Evolutionary conservation across 768 basidiomycete genomes (phyloP).

Genomic region (Tylopilus plumbeoviolaceoides): DNA sequence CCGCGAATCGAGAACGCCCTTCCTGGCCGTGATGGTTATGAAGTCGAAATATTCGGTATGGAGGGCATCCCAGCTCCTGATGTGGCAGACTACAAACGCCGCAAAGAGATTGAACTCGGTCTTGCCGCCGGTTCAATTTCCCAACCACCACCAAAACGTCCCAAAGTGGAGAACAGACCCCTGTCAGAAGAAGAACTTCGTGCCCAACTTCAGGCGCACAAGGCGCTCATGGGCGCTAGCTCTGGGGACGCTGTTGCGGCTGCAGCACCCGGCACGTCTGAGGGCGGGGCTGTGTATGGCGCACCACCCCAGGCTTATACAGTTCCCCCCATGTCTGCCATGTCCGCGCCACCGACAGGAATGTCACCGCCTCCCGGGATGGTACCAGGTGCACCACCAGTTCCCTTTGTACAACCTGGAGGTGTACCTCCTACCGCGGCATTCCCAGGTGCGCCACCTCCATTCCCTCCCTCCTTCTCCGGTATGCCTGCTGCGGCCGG

Average conservation of each 20-base stretch:
- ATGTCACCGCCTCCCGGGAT: slow-evolving; percentile 38
- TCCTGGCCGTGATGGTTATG: slow-evolving; percentile 94
- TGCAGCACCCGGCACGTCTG: slow-evolving; percentile 36
- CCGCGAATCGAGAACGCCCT: slow-evolving; percentile 96
- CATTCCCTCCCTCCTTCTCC: slow-evolving; percentile 39
- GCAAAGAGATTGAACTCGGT: slow-evolving; percentile 92
- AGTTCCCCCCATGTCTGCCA: slow-evolving; percentile 34
- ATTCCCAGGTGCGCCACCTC: slow-evolving; percentile 36
- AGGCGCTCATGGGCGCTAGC: slow-evolving; percentile 78
- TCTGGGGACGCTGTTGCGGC: slow-evolving; percentile 32
- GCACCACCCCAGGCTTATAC: slow-evolving; percentile 73
- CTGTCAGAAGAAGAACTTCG: slow-evolving; percentile 81
- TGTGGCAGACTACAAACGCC: slow-evolving; percentile 91
- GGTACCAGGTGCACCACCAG: slow-evolving; percentile 43
- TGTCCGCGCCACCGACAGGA: slow-evolving; percentile 24
- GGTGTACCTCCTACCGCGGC: slow-evolving; percentile 35
- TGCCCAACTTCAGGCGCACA: slow-evolving; percentile 85
- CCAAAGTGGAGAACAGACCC: slow-evolving; percentile 72
- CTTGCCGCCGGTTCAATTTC: slow-evolving; percentile 77
- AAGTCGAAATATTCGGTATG: slow-evolving; percentile 99
- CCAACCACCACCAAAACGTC: slow-evolving; percentile 75
- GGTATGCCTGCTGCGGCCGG: slow-evolving; percentile 45
- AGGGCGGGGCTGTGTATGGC: slow-evolving; percentile 57
- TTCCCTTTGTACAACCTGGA: slow-evolving; percentile 37
- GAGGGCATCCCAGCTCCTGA: slow-evolving; percentile 95